These are phyloP conservation scores for Dictyostelium purpureum DNA, from an alignment of 78 protist species.

Conservation along the genomic window DNA sequence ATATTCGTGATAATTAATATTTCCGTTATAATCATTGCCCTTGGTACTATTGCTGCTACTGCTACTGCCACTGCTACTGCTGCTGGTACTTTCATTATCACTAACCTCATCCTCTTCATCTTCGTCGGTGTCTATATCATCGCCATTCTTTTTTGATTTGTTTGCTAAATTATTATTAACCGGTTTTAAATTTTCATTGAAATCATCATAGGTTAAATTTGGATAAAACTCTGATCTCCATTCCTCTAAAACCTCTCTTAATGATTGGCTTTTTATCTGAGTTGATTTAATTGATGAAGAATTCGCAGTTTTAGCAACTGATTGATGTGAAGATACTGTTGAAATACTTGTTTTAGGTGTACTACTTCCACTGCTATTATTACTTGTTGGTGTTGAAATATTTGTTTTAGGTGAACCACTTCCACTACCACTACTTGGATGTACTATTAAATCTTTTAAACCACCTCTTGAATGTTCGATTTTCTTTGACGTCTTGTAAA, in stretches of 20 bases:
- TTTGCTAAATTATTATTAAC: too few relatives aligned
- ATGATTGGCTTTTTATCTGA: background rate
- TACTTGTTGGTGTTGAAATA: background rate
- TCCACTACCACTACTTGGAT: background rate
- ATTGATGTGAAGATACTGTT: too few relatives aligned
- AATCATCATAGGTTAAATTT: conserved; percentile 2
- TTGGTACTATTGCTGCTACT: too few relatives aligned
- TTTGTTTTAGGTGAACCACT: background rate
- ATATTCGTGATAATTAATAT: too few relatives aligned
- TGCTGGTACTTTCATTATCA: background rate
- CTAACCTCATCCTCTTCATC: background rate
- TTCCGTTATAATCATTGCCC: too few relatives aligned
- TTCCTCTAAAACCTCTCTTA: background rate
- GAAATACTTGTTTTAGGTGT: background rate
- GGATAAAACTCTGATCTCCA: conserved; percentile 35
- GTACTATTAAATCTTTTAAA: background rate
- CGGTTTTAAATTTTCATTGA: background rate
- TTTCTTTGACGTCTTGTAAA: background rate
- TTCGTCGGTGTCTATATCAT: background rate
- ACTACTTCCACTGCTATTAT: background rate
- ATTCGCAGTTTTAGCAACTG: too few relatives aligned
- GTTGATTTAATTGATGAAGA: background rate
- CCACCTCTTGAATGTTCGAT: conserved; percentile 4
- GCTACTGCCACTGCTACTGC: background rate
- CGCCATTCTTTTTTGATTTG: background rate